Conservation (phyloP, 164 flowering plant genomes). For the Berberis thunbergii region DNA sequence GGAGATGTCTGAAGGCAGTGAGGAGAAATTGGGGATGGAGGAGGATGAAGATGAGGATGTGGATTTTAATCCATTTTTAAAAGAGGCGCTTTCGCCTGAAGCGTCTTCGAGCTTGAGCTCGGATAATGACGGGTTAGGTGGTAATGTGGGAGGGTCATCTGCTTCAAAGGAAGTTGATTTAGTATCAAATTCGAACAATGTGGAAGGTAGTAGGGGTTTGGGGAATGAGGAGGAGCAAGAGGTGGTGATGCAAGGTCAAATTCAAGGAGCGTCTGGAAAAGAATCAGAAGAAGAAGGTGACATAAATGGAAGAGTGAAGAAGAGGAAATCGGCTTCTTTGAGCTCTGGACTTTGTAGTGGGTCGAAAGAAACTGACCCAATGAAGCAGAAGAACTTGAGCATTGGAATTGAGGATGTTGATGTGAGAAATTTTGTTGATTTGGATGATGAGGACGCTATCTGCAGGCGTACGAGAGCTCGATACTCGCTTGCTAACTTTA, state of each 20-base stretch:
- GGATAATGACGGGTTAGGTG: conserved; percentile 52
- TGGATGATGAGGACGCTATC: conserved; percentile 72
- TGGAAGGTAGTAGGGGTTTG: conserved; percentile 21
- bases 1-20: no score
- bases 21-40: neutral
- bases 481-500: conserved; percentile 78
- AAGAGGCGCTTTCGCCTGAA: conserved; percentile 51
- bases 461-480: conserved; percentile 91
- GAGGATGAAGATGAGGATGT: conserved; percentile 51
- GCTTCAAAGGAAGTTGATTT: conserved; percentile 5
- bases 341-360: conserved; percentile 2
- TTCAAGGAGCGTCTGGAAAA: conserved; percentile 12
- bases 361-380: conserved; percentile 9
- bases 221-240: conserved; percentile 24
- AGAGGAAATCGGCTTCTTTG: conserved; percentile 14
- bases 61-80: conserved; percentile 69
- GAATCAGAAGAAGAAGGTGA: conserved; percentile 12
- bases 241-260: conserved; percentile 19
- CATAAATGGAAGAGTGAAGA: conserved; percentile 8
- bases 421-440: conserved; percentile 19
- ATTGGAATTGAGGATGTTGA: conserved; percentile 18
- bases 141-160: conserved; percentile 18
- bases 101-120: conserved; percentile 94
- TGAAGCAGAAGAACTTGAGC: conserved; percentile 18
- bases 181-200: conserved; percentile 4